Evolutionary conservation across 352 stramenopile genomes (phyloP).

Genomic region (Phytopythium litorale): DNA sequence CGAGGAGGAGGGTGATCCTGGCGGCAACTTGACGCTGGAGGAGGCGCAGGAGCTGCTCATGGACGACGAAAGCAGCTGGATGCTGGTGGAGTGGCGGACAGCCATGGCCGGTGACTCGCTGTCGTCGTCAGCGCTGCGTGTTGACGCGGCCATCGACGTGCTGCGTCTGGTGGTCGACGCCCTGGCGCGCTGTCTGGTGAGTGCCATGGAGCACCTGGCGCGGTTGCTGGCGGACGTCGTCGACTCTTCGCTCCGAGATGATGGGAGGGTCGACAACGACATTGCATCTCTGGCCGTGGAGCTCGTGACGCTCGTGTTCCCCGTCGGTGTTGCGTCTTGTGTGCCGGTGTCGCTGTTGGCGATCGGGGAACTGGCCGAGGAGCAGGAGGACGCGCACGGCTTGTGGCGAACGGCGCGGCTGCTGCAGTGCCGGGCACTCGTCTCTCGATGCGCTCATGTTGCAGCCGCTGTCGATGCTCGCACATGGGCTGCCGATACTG

Average conservation of each 20-base stretch:
- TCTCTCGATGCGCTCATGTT: neutral
- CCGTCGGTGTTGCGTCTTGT: slow-evolving; percentile 24
- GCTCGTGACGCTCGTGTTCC: slow-evolving; percentile 33
- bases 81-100: slow-evolving; percentile 16
- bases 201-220: slow-evolving; percentile 42
- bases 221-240: slow-evolving; percentile 9
- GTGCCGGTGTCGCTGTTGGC: slow-evolving; percentile 12
- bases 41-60: slow-evolving; percentile 44
- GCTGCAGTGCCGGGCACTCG: slow-evolving; percentile 28
- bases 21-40: slow-evolving; percentile 7
- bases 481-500: neutral
- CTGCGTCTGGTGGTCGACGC: slow-evolving; percentile 53
- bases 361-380: slow-evolving; percentile 48
- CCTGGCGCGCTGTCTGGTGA: slow-evolving; percentile 47
- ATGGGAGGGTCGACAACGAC: neutral
- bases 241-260: neutral
- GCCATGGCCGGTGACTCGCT: slow-evolving; percentile 7
- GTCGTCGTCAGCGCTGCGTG: neutral
- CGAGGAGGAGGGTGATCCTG: slow-evolving; percentile 7
- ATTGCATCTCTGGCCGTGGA: slow-evolving; percentile 10
- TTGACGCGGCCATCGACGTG: slow-evolving; percentile 12
- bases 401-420: slow-evolving; percentile 44
- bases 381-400: slow-evolving; percentile 31
- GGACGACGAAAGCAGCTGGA: slow-evolving; percentile 19
- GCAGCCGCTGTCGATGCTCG: neutral